phyloP scores from a whole-genome alignment of 1,284 basidiomycete genomes.

The Volvariella volvacea region DNA sequence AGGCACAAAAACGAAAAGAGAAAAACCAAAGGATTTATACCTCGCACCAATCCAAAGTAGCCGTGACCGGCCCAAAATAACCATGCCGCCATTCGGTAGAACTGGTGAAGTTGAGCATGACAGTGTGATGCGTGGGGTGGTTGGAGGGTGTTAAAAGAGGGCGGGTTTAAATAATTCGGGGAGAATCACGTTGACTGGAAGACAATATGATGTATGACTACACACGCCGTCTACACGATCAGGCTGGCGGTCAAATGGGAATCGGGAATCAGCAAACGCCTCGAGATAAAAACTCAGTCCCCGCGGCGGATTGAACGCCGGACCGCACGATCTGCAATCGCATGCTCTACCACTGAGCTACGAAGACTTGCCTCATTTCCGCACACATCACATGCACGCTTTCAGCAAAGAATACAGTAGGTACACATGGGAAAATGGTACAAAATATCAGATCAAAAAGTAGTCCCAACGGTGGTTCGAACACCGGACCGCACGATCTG shows the following conservation, averaged over 20 bases:
- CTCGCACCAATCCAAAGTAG: conserved; percentile 69
- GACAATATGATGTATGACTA: too few relatives aligned
- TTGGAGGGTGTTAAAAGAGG: conserved; percentile 2
- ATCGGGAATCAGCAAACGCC: neutral
- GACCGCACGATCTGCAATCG: too few relatives aligned
- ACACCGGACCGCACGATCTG: conserved; percentile 14
- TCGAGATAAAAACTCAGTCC: too few relatives aligned
- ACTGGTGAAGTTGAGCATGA: conserved; percentile 16
- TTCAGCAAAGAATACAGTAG: too few relatives aligned
- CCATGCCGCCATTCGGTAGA: conserved; percentile 27
- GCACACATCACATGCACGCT: too few relatives aligned
- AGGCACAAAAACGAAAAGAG: neutral
- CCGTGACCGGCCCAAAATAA: conserved; percentile 57
- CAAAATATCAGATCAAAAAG: neutral
- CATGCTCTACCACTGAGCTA: too few relatives aligned
- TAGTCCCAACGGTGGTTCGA: conserved; percentile 11
- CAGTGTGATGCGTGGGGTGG: neutral
- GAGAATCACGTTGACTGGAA: too few relatives aligned
- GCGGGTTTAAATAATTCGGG: too few relatives aligned
- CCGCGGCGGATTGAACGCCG: too few relatives aligned
- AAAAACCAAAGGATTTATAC: conserved; percentile 23
- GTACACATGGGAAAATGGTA: too few relatives aligned
- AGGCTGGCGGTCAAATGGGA: neutral
- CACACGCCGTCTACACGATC: too few relatives aligned
- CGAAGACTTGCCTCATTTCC: too few relatives aligned